phyloP scores from a whole-genome alignment of 1,284 basidiomycete species.

The Ustilago sp. region DNA sequence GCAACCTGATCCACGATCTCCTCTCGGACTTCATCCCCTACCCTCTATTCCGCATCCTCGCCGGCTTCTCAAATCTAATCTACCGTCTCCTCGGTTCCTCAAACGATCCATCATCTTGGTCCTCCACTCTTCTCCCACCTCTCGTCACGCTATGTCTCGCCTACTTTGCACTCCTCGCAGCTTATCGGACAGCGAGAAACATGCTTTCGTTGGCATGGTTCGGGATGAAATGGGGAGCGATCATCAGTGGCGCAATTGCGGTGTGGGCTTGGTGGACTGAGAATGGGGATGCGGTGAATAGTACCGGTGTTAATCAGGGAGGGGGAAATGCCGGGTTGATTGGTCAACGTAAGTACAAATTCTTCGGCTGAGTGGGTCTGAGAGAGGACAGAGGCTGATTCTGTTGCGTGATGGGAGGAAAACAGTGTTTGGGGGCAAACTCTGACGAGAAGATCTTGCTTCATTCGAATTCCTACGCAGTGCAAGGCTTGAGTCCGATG shows the following conservation, averaged over 20 bases:
- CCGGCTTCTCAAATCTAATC: conserved; percentile 57
- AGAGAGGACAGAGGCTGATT: neutral
- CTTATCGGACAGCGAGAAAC: conserved; percentile 51
- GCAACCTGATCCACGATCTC: conserved; percentile 33
- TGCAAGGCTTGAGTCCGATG: conserved; percentile 35
- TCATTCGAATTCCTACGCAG: conserved; percentile 9
- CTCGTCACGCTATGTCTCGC: conserved; percentile 57
- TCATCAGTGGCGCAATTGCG: conserved; percentile 53
- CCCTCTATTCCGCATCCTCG: conserved; percentile 47
- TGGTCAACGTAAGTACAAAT: conserved; percentile 37
- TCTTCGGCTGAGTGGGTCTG: neutral
- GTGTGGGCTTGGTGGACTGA: conserved; percentile 60
- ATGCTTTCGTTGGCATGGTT: conserved; percentile 53
- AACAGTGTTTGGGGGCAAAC: conserved; percentile 44
- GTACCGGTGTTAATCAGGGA: conserved; percentile 30
- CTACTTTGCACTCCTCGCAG: conserved; percentile 56
- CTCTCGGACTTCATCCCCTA: conserved; percentile 44
- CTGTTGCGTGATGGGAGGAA: neutral
- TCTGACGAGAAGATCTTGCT: neutral
- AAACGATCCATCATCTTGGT: conserved; percentile 58
- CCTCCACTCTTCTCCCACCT: conserved; percentile 53
- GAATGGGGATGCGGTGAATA: conserved; percentile 45
- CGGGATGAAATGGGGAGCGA: conserved; percentile 60
- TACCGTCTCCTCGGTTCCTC: conserved; percentile 41
- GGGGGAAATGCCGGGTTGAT: conserved; percentile 30